Evolutionary conservation across 352 stramenopile species (phyloP), one percentile per base, ranked within the genome.

Genomic region (Phytophthora agathidicida): DNA sequence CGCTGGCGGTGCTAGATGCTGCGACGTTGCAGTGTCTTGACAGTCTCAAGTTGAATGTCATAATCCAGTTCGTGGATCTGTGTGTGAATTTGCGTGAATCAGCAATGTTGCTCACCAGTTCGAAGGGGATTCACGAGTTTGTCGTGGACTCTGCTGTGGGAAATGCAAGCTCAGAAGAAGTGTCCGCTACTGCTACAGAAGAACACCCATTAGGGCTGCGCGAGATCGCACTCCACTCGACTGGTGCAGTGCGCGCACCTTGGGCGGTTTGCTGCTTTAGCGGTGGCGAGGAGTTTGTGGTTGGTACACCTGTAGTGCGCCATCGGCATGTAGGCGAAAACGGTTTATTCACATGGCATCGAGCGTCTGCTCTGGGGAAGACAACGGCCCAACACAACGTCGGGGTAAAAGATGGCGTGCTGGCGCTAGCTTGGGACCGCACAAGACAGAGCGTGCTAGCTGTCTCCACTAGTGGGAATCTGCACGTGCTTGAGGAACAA

Each of bases 311-410:
- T 8, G 75, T 90, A 5, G 81, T 91, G n/a, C 83, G 83, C 13
- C 86, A 92, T 44, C 80, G 83, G 13, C 80, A 93, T 30, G 80
- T 94, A 3, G 86, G 86, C 7, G 86, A 92, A 33, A 93, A 88
- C 20, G 85, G 83, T 0, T 60, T 94, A 30, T 94, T 91, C 51
- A 89, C 81, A 23, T 94, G 85, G 85, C 65, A 89, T 64, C 77
- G 83, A 3, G 59, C 32, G 0, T 83, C 72, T 0, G 22, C 27
- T 32, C 14, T 38, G 11, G 68, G 70, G 0, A 71, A 67, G 19
- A 69, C 61, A 27, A 72, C 55, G 8, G 78, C 83, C 33, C 80
- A 91, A 56, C 83, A 94, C 57, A 89, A 93, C 24, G 61, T 65
- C 1, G 79, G 86, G 7, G 81, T 93, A n/a, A 88, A 88, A 55